These are phyloP conservation scores for Iodosphaeria phyllophila DNA, from an alignment of 2,329 filamentous ascomycete genomes.

Conservation along the genomic window DNA sequence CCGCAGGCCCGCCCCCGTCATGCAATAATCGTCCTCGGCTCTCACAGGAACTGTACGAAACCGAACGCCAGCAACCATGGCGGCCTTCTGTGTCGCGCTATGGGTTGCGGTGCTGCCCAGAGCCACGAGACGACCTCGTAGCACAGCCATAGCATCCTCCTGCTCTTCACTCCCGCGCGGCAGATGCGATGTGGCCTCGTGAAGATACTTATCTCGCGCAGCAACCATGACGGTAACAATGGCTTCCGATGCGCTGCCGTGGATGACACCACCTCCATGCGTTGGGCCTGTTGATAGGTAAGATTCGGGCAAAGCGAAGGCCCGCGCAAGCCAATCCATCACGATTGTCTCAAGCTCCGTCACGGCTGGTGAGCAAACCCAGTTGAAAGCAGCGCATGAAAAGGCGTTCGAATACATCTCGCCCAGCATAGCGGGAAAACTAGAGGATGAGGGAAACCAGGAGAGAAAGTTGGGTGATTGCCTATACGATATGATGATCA, in stretches of 20 bases:
- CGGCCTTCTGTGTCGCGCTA: constrained; percentile 72
- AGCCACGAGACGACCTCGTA: constrained; percentile 58
- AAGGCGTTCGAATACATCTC: constrained; percentile 86
- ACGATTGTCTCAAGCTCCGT: constrained; percentile 90
- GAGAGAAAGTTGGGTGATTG: constrained; percentile 90
- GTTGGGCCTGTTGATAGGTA: constrained; percentile 57
- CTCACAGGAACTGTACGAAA: constrained; percentile 50
- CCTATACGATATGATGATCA: constrained; percentile 24
- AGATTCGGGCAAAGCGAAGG: constrained; percentile 52
- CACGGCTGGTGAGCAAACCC: constrained; percentile 81
- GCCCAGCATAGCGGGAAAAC: constrained; percentile 71
- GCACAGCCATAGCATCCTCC: constrained; percentile 49
- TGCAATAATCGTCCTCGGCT: constrained; percentile 44
- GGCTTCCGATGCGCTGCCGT: constrained; percentile 77
- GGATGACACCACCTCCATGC: constrained; percentile 75
- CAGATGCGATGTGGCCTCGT: constrained; percentile 33
- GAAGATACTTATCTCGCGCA: constrained; percentile 62
- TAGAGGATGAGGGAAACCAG: constrained; percentile 72
- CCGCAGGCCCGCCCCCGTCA: constrained; percentile 47
- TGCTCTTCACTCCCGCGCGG: constrained; percentile 23
- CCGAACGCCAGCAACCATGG: constrained; percentile 69
- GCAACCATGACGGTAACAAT: constrained; percentile 75
- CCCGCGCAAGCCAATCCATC: constrained; percentile 74
- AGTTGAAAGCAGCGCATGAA: constrained; percentile 87
- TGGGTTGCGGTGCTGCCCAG: constrained; percentile 66